These are phyloP conservation scores for Kwoniella europaea DNA, from an alignment of 768 basidiomycete genomes.

Conservation along the genomic window DNA sequence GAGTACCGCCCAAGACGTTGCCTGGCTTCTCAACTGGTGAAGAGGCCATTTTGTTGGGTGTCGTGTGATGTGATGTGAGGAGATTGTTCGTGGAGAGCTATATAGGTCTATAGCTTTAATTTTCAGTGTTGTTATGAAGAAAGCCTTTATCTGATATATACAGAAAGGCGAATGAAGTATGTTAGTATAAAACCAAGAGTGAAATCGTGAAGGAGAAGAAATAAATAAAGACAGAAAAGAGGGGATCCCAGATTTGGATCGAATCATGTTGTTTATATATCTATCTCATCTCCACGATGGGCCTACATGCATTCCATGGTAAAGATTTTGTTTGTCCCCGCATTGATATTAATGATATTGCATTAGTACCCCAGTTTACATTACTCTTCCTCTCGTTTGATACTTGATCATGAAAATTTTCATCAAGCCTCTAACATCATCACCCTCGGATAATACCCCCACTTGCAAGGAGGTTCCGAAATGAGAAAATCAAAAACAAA, in stretches of 20 bases:
- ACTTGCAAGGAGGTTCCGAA: neutral
- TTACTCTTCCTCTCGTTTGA: neutral
- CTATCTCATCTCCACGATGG: neutral
- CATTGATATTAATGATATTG: neutral
- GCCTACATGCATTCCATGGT: neutral
- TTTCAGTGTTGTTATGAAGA: neutral
- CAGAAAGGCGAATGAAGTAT: neutral
- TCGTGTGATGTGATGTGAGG: neutral
- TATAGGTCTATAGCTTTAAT: neutral
- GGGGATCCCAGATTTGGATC: neutral
- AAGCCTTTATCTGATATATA: slow-evolving; percentile 2
- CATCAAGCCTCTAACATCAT: neutral
- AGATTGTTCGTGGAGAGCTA: neutral
- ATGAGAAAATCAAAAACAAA: neutral
- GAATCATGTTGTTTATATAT: slow-evolving; percentile 14
- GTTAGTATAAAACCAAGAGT: slow-evolving; percentile 4
- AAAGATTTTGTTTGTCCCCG: slow-evolving; percentile 1
- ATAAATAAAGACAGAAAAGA: slow-evolving; percentile 10
- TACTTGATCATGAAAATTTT: neutral
- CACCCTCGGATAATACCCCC: neutral
- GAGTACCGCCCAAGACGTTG: slow-evolving; percentile 10
- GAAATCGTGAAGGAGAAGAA: neutral
- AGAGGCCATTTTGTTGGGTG: slow-evolving; percentile 15
- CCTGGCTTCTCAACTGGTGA: slow-evolving; percentile 23
- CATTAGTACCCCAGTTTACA: neutral